phyloP scores from a whole-genome alignment of 768 basidiomycete species.

The Xerocomellus dryophilus region DNA sequence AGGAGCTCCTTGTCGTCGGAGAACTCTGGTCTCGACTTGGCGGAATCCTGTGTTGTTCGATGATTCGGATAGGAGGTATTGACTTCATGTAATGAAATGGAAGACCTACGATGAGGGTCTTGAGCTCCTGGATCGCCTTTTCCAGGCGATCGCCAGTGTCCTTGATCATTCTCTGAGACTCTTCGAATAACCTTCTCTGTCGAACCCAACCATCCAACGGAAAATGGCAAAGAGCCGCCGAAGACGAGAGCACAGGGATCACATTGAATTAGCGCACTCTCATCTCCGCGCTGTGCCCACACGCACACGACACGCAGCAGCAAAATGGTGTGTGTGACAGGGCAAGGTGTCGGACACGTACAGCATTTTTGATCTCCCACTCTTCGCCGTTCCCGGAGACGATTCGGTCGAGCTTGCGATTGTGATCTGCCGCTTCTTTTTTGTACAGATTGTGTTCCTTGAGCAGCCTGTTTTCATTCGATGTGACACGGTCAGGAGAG shows the following conservation, averaged over 20 bases:
- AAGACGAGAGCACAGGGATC: conserved; percentile 10
- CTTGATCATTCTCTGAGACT: conserved; percentile 77
- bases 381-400: conserved; percentile 60
- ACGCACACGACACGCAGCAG: conserved; percentile 17
- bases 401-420: conserved; percentile 59
- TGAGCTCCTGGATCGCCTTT: conserved; percentile 59
- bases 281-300: conserved; percentile 30
- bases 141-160: conserved; percentile 63
- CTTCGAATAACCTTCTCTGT: conserved; percentile 67
- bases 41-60: conserved; percentile 24
- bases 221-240: conserved; percentile 15
- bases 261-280: conserved; percentile 22
- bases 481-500: conserved; percentile 15
- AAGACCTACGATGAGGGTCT: conserved; percentile 62
- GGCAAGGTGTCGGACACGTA: conserved; percentile 36
- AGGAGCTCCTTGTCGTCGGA: conserved; percentile 40
- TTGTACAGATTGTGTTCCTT: conserved; percentile 70
- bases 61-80: conserved; percentile 9
- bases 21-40: conserved; percentile 29
- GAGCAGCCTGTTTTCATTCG: conserved; percentile 42
- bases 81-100: conserved; percentile 19
- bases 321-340: conserved; percentile 3
- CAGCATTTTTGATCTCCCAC: conserved; percentile 77
- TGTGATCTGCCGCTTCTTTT: conserved; percentile 59
- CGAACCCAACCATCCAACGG: conserved; percentile 1